phyloP scores from a whole-genome alignment of 2,329 filamentous ascomycete genomes.

The Fusarium sp. region DNA sequence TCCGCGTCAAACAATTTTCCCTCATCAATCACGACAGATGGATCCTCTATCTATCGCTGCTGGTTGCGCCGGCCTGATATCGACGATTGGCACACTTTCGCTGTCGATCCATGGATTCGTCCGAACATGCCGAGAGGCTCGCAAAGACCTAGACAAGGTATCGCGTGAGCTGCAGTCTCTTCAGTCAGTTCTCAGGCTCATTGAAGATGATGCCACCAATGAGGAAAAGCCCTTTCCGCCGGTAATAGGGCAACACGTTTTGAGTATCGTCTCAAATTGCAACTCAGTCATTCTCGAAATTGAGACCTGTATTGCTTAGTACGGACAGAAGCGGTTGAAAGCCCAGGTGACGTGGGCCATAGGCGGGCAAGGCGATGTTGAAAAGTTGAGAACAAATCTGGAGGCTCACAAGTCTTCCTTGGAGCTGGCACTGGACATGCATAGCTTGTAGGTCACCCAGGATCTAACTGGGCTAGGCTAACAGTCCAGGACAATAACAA shows the following conservation, averaged over 20 bases:
- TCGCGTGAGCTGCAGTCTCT: constrained; percentile 29
- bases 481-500: background rate
- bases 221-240: background rate
- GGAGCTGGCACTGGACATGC: constrained; percentile 16
- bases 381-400: constrained; percentile 8
- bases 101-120: constrained; percentile 13
- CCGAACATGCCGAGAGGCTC: constrained; percentile 25
- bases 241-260: constrained; percentile 6
- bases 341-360: constrained; percentile 4
- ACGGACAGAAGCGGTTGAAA: background rate
- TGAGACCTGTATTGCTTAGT: constrained; percentile 9
- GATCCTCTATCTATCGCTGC: constrained; percentile 23
- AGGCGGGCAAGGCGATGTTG: constrained; percentile 18
- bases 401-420: constrained; percentile 26
- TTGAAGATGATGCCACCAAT: constrained; percentile 20
- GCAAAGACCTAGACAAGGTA: constrained; percentile 21
- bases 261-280: constrained; percentile 6
- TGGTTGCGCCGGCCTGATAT: constrained; percentile 23
- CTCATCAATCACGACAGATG: constrained; percentile 1
- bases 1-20: background rate
- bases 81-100: constrained; percentile 1
- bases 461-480: background rate
- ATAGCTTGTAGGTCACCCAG: background rate
- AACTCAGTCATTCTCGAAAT: constrained; percentile 3
- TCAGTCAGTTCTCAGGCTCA: constrained; percentile 21